phyloP scores from a whole-genome alignment of 306 rosid species.

The Pterocarpus macrocarpus region DNA sequence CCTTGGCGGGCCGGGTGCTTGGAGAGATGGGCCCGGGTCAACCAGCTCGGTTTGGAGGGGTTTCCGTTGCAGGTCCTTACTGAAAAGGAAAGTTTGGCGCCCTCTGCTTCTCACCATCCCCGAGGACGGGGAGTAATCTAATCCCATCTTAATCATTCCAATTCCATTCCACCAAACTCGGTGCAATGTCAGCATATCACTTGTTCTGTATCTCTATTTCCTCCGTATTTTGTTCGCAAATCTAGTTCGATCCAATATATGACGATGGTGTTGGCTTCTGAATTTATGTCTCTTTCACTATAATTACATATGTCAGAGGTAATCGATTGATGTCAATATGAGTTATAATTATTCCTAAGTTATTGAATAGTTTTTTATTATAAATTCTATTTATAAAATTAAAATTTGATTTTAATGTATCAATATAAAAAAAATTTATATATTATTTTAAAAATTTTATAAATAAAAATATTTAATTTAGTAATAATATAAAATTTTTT shows the following conservation, averaged over 20 bases:
- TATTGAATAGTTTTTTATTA: too few species aligned
- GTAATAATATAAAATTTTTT: too few species aligned
- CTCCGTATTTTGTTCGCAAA: constrained; percentile 20
- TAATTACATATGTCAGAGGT: background rate
- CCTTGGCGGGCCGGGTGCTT: constrained; percentile 42
- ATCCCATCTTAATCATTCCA: background rate
- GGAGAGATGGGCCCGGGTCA: constrained; percentile 55
- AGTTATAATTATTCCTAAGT: too few species aligned
- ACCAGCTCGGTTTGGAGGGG: constrained; percentile 71
- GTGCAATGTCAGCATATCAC: background rate
- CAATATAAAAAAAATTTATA: too few species aligned
- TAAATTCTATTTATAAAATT: too few species aligned
- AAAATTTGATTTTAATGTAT: too few species aligned
- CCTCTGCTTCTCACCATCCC: constrained; percentile 78
- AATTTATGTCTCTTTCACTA: constrained; percentile 30
- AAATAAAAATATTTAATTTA: too few species aligned
- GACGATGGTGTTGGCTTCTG: background rate
- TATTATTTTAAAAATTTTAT: too few species aligned
- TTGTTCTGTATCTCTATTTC: background rate
- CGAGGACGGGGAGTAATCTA: constrained; percentile 47
- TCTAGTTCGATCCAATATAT: background rate
- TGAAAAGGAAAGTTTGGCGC: constrained; percentile 82
- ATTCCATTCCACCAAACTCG: background rate
- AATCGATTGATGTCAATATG: background rate
- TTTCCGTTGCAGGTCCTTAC: constrained; percentile 71